Percentiles rank a stretch among this genome's conserved stretches.
phyloP scores from a whole-genome alignment of 2,329 filamentous ascomycete species.

The Emmonsia crescens region DNA sequence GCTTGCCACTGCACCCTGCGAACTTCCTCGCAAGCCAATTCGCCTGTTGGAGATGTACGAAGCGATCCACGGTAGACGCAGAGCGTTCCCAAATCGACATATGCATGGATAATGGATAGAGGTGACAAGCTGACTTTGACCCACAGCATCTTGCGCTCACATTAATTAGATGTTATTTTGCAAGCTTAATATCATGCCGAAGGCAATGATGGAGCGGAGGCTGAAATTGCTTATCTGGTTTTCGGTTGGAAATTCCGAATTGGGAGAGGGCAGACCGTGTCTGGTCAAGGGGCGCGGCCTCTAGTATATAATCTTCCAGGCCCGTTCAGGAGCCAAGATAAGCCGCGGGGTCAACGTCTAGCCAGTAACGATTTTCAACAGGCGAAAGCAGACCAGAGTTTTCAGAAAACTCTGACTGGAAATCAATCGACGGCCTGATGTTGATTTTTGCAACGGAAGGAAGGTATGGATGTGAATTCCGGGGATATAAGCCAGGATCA shows the following conservation, averaged over 20 bases:
- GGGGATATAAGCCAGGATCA: constrained; percentile 17
- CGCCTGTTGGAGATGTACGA: neutral
- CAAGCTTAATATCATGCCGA: neutral
- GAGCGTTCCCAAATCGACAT: neutral
- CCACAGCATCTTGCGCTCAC: neutral
- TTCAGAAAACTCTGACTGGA: neutral
- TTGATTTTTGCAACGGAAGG: constrained; percentile 1
- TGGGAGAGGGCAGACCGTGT: neutral
- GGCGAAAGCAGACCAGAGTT: neutral
- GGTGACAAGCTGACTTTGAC: neutral
- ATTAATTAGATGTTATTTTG: neutral
- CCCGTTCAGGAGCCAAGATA: neutral
- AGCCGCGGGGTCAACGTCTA: neutral
- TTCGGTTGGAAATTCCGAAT: neutral
- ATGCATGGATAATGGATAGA: neutral
- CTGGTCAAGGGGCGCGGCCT: too few relatives aligned
- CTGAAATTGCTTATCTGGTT: neutral
- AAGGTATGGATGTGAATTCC: neutral
- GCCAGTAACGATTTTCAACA: neutral
- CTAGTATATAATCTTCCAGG: neutral
- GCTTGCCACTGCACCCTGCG: neutral
- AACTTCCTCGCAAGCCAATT: neutral
- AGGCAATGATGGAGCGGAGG: neutral
- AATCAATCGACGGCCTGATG: neutral
- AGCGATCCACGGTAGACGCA: neutral